Evolutionary conservation across 192 early-diverging fungal genomes (phyloP), one percentile per base, ranked within the genome.

Genomic region (Coemansia sp.): DNA sequence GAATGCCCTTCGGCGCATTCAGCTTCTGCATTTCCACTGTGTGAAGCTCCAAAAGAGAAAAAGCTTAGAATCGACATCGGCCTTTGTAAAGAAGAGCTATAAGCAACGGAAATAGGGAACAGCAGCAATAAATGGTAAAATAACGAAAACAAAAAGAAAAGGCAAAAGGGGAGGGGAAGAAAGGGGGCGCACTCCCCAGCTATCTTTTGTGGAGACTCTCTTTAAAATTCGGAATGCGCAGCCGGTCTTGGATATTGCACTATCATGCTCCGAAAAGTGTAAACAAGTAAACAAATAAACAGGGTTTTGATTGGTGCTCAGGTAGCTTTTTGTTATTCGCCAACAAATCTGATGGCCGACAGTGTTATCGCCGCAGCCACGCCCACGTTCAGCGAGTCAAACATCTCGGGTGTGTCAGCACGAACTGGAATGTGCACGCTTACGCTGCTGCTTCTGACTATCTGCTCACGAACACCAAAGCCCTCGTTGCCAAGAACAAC

Each of bases 301-400:
- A 41, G 6, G 39, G 39, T 41, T 12, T 41, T 41, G 5, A 8
- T 41, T 5, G 1, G 7, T 41, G 30, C 30, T 30, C 30, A 2
- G 30, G 30, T 30, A 30, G 6, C 39, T 41, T 41, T 41, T 41
- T 41, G 6, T 24, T 49, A 67, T 33, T 73, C 65, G 49, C 60
- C 72, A 7, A 18, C 23, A 21, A 73, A 67, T 21, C 38, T 62
- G 16, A 81, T n/a, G 4, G 62, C 15, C 2, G 78, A 65, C 33
- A 84, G 68, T 2, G 80, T 30, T 26, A 77, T 44, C 18, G 73
- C 77, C 2, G 83, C 71, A 8, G 83, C 83, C 11, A 84, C 83
- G 34, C 71, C 71, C 4, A 79, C 83, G 55, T 84, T 84, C 51
- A 84, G 69, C 55, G 77, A 79, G 69, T 84, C 83, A 39, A 80